Conservation (phyloP, 805 yeast species). For the Peterozyma xylosa region DNA sequence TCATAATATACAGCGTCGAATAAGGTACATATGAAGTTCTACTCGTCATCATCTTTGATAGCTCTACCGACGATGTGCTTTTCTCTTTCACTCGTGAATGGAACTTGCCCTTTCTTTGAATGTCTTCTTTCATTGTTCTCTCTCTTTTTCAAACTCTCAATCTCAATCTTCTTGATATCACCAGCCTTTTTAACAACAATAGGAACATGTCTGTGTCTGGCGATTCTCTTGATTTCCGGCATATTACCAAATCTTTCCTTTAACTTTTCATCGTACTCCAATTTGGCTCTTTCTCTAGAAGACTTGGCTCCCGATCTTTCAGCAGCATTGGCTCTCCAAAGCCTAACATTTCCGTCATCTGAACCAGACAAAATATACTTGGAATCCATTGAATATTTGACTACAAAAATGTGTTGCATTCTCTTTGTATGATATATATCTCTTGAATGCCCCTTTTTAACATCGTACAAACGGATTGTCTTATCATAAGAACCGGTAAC, state of each 20-base stretch:
- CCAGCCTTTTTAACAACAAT: constrained; percentile 78
- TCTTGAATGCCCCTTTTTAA: constrained; percentile 82
- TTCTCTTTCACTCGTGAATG: constrained; percentile 65
- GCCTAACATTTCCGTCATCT: constrained; percentile 90
- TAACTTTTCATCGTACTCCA: constrained; percentile 87
- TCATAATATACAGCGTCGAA: background rate
- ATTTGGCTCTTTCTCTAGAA: constrained; percentile 67
- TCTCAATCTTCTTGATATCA: constrained; percentile 75
- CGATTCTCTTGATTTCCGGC: constrained; percentile 91
- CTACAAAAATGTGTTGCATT: constrained; percentile 91
- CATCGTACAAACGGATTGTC: constrained; percentile 74
- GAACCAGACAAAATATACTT: constrained; percentile 84
- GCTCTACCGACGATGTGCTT: constrained; percentile 84
- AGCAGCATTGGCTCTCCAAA: constrained; percentile 88
- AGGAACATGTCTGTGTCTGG: constrained; percentile 91
- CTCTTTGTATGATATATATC: constrained; percentile 95
- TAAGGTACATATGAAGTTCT: background rate
- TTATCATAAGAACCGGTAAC: constrained; percentile 95
- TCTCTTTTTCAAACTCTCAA: constrained; percentile 66
- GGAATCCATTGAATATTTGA: constrained; percentile 82
- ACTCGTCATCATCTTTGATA: constrained; percentile 34
- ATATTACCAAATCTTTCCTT: constrained; percentile 89
- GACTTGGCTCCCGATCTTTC: constrained; percentile 80
- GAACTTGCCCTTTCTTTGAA: constrained; percentile 54
- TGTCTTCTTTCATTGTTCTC: constrained; percentile 80